These are phyloP conservation scores for Dissophora globulifera DNA, from an alignment of 192 early-diverging fungal species.

Conservation along the genomic window DNA sequence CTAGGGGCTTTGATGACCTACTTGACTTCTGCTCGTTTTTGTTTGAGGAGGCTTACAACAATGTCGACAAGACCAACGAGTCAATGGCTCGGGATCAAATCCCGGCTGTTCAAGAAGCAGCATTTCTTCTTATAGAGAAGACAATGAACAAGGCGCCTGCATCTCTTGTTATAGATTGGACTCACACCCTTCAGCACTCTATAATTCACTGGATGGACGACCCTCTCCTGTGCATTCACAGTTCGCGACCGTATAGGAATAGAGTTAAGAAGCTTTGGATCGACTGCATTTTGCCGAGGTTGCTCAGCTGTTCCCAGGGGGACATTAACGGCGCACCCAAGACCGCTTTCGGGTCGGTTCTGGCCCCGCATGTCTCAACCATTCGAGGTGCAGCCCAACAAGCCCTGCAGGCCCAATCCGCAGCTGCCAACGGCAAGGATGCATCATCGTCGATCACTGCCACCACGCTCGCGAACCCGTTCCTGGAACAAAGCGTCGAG, in stretches of 20 bases:
- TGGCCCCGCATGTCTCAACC: slow-evolving; percentile 5
- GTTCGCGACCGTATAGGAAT: not conserved
- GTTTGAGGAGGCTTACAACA: slow-evolving; percentile 19
- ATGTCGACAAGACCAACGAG: not conserved
- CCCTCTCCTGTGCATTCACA: not conserved
- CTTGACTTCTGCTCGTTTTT: slow-evolving; percentile 10
- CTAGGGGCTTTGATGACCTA: slow-evolving; percentile 10
- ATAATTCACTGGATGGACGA: slow-evolving; percentile 30
- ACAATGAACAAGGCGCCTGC: slow-evolving; percentile 30
- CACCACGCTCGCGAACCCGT: not conserved
- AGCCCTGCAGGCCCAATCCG: not conserved
- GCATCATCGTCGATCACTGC: slow-evolving; percentile 3
- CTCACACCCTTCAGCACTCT: not conserved
- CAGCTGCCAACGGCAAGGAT: not conserved
- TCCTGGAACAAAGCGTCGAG: not conserved
- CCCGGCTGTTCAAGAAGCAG: slow-evolving; percentile 11
- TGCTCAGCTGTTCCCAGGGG: slow-evolving; percentile 4
- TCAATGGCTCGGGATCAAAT: not conserved
- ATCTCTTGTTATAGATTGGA: slow-evolving; percentile 6
- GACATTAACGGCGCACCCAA: not conserved
- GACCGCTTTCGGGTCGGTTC: slow-evolving; percentile 20
- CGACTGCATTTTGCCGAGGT: slow-evolving; percentile 11
- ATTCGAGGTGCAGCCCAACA: slow-evolving; percentile 23
- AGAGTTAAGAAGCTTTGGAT: slow-evolving; percentile 21
- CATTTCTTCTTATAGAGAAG: slow-evolving; percentile 29